Evolutionary conservation across 495 filamentous ascomycete genomes (phyloP), one percentile per base, ranked within the genome.

Genomic region (Penicillium coffeae): DNA sequence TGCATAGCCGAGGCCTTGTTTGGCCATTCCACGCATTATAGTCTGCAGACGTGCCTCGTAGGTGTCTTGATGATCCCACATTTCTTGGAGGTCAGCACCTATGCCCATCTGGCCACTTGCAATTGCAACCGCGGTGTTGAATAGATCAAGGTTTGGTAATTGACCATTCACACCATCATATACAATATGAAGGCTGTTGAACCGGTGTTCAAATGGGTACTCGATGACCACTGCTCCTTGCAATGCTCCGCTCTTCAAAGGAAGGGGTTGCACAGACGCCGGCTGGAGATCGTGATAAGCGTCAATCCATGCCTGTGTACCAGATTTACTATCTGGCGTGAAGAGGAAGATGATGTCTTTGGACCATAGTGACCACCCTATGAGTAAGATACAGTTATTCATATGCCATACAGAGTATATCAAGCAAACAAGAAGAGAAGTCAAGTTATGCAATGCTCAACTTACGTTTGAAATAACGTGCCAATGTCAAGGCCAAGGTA

Each of bases 141-240:
- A 85, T 20, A 98, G 80, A 62, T 98, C 93, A 2, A 98, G 74
- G 56, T 98, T 98, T 8, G 93, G 91, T 22, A 97, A 74, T 60
- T 96, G 90, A 18, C 93, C 93, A 65, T 98, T 97, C 55, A 96
- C 85, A 32, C 94, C 93, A 64, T 98, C 93, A 66, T 98, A 97
- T 34, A 92, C 78, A 35, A 98, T 84, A 60, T 97, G 91, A 3
- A 97, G 65, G 16, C 83, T 85, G 44, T 94, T 81, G 63, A 95
- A 98, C 21, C 84, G 80, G 39, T 84, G 78, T 36, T 90, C 83
- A 54, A 87, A 87, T 4, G 91, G 84, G 58, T 95, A 96, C 70
- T 98, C 93, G n/a, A 98, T 73, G 18, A 89, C 90, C 18, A 98
- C 71, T 16, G 88, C 94, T 7, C 91, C 93, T 72, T 98, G 93